These are phyloP conservation scores for Apophysomyces variabilis DNA, from an alignment of 371 early-diverging fungal species.

Conservation along the genomic window DNA sequence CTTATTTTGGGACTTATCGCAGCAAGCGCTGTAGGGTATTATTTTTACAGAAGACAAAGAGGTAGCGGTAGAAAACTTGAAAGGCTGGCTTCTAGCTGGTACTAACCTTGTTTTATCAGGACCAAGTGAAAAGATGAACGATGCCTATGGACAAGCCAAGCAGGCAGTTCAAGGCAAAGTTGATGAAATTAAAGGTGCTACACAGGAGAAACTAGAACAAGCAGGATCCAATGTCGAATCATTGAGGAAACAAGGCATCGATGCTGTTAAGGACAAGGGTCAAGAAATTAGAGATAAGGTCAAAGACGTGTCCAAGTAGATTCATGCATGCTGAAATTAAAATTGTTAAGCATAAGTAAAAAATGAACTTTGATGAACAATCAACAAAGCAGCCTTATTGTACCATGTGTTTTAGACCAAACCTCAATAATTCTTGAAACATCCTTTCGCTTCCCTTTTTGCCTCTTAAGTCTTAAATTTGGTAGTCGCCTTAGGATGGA, in stretches of 20 bases:
- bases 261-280: conserved; percentile 15
- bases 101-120: not conserved
- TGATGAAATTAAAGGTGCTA: conserved; percentile 6
- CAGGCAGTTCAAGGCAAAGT: conserved; percentile 11
- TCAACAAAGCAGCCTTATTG: too few relatives aligned
- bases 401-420: too few relatives aligned
- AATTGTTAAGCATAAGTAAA: too few relatives aligned
- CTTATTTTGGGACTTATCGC: conserved; percentile 10
- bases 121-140: not conserved
- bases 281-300: conserved; percentile 11
- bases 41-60: conserved; percentile 15
- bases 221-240: conserved; percentile 7
- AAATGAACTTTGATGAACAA: too few relatives aligned
- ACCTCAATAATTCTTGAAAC: too few relatives aligned
- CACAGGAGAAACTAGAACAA: not conserved
- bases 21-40: conserved; percentile 11
- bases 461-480: not conserved
- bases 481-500: not conserved
- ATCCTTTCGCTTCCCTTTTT: too few relatives aligned
- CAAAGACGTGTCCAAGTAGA: conserved; percentile 13
- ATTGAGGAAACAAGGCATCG: conserved; percentile 10
- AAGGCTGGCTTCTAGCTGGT: not conserved
- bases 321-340: not conserved
- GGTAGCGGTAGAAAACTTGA: not conserved
- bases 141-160: conserved; percentile 14